Conservation (phyloP, 208 protist species). For the Trypanosoma conorhini region DNA sequence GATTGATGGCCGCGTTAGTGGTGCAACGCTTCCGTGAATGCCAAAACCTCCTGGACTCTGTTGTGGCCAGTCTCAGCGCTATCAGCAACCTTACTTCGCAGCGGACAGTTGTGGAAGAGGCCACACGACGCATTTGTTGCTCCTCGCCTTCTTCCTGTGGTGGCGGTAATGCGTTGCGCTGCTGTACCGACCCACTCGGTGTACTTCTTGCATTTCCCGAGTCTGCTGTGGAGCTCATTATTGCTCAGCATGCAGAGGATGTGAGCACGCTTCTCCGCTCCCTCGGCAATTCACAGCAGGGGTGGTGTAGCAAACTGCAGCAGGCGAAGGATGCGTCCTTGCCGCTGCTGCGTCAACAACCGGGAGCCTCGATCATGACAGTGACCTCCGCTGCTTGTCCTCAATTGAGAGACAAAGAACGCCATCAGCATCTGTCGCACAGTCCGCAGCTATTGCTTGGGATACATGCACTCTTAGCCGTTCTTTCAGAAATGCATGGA, state of each 20-base stretch:
- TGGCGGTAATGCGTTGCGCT: slow-evolving; percentile 12
- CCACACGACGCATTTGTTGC: slow-evolving; percentile 38
- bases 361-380: background rate
- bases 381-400: background rate
- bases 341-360: background rate
- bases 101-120: slow-evolving; percentile 39
- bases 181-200: slow-evolving; percentile 49
- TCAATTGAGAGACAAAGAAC: background rate
- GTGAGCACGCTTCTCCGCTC: slow-evolving; percentile 43
- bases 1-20: slow-evolving; percentile 13
- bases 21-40: slow-evolving; percentile 70
- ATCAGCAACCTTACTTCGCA: slow-evolving; percentile 59
- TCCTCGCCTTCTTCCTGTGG: background rate
- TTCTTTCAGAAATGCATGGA: slow-evolving; percentile 50
- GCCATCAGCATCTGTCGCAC: background rate
- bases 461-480: slow-evolving; percentile 43
- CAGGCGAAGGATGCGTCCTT: slow-evolving; percentile 25
- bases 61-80: slow-evolving; percentile 47
- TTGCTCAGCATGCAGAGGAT: slow-evolving; percentile 63
- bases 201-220: slow-evolving; percentile 49
- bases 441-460: slow-evolving; percentile 20
- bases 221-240: slow-evolving; percentile 40
- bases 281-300: slow-evolving; percentile 44
- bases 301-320: slow-evolving; percentile 46
- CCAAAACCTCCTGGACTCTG: slow-evolving; percentile 51